A percentile compares a stretch with the other conserved stretches of the same genome.
These are phyloP conservation scores for Psilocybe cyanescens DNA, from an alignment of 768 basidiomycete genomes.

Conservation along the genomic window DNA sequence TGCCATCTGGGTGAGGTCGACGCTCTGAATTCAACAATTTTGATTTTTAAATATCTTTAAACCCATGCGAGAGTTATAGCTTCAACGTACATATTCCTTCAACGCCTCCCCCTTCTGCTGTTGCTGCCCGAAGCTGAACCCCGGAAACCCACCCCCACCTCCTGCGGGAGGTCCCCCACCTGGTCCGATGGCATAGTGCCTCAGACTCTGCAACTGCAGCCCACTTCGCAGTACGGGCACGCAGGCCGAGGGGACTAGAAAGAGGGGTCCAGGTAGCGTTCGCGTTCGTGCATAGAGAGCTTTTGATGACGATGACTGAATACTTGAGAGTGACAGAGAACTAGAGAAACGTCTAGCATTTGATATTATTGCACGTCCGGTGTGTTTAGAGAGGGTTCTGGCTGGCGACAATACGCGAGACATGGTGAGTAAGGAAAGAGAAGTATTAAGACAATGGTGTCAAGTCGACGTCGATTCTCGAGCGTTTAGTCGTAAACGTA, in stretches of 20 bases:
- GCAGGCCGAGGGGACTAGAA: conserved; percentile 29
- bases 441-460: not conserved
- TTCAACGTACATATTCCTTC: conserved; percentile 65
- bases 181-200: conserved; percentile 34
- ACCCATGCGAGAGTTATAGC: too few species aligned
- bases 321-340: not conserved
- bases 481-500: not conserved
- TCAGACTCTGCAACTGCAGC: conserved; percentile 17
- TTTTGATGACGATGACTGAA: not conserved
- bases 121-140: conserved; percentile 60
- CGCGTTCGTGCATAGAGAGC: conserved; percentile 24
- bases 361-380: not conserved
- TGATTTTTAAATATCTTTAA: not conserved
- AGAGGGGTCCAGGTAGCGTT: conserved; percentile 25
- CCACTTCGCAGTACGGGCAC: conserved; percentile 12
- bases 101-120: conserved; percentile 83
- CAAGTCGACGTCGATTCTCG: too few species aligned
- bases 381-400: conserved; percentile 3
- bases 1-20: conserved; percentile 85
- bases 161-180: conserved; percentile 44
- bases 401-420: conserved; percentile 10
- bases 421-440: conserved; percentile 1
- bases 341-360: conserved; percentile 5
- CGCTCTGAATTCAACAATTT: conserved; percentile 49
- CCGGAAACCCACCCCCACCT: conserved; percentile 57